Evolutionary conservation across 1,284 basidiomycete species (phyloP).

Genomic region (Melampsora americana): DNA sequence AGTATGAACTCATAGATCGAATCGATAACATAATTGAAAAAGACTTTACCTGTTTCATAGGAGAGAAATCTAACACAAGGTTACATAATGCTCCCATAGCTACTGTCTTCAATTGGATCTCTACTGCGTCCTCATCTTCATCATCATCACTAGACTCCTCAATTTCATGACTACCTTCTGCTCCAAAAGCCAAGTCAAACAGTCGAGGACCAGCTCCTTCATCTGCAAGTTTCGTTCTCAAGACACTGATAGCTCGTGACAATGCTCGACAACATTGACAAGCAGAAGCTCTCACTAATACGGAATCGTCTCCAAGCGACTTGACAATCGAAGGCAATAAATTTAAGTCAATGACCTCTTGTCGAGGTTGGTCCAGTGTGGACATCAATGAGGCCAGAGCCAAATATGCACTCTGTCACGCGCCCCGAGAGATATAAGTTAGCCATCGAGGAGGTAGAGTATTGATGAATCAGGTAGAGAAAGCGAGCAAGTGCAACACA

Average conservation of each 20-base stretch:
- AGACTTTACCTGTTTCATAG: slow-evolving; percentile 61
- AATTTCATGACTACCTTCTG: slow-evolving; percentile 47
- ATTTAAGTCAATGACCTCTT: slow-evolving; percentile 62
- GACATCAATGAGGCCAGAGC: slow-evolving; percentile 42
- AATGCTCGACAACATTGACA: slow-evolving; percentile 80
- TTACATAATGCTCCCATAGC: slow-evolving; percentile 77
- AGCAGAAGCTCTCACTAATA: slow-evolving; percentile 75
- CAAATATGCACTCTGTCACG: slow-evolving; percentile 33
- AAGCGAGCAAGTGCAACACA: not conserved
- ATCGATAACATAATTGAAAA: not conserved
- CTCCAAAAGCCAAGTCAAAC: slow-evolving; percentile 61
- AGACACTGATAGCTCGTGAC: slow-evolving; percentile 69
- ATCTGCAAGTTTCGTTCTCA: slow-evolving; percentile 78
- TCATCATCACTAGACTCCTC: slow-evolving; percentile 29
- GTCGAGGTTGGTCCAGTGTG: slow-evolving; percentile 54
- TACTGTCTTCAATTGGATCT: slow-evolving; percentile 68
- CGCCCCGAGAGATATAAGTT: not conserved
- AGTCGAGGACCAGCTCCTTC: slow-evolving; percentile 70
- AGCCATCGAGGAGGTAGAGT: not conserved
- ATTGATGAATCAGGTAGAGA: not conserved
- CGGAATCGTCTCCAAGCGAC: slow-evolving; percentile 63
- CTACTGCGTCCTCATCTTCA: slow-evolving; percentile 58
- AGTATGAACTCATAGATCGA: slow-evolving; percentile 39
- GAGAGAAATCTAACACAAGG: slow-evolving; percentile 79
- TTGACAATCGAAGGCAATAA: slow-evolving; percentile 62